Percentiles rank a stretch among this genome's conserved stretches.
phyloP scores from a whole-genome alignment of 2,329 filamentous ascomycete species.

The Colletotrichum agaves region DNA sequence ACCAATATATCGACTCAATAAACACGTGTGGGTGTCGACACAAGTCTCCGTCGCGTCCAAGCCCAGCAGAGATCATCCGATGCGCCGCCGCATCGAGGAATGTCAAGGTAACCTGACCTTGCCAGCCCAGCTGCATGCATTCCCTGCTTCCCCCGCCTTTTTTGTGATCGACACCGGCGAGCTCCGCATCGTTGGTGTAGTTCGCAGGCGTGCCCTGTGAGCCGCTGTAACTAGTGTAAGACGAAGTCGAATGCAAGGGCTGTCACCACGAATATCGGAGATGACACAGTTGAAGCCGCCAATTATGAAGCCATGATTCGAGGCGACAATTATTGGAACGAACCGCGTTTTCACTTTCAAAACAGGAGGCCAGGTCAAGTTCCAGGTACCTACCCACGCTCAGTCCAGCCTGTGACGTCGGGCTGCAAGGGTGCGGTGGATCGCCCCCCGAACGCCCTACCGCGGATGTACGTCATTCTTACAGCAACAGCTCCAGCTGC shows the following conservation, averaged over 20 bases:
- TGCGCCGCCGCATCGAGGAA: neutral
- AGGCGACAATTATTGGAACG: no score
- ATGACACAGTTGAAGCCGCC: neutral
- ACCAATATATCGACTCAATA: no score
- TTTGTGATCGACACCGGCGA: neutral
- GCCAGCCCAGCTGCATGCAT: conserved; percentile 11
- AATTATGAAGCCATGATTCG: no score
- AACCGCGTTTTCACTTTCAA: no score
- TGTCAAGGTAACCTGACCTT: neutral
- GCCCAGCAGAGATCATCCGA: neutral
- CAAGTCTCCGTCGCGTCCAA: neutral
- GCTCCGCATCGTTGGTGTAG: neutral
- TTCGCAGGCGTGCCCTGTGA: neutral
- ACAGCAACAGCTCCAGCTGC: conserved; percentile 20
- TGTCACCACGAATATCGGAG: neutral
- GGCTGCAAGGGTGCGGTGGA: conserved; percentile 19
- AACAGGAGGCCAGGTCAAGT: no score
- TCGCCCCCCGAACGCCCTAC: conserved; percentile 1
- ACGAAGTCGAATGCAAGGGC: neutral
- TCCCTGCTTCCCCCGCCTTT: conserved; percentile 3
- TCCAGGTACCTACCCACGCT: neutral
- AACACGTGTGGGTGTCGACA: no score
- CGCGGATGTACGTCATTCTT: conserved; percentile 30
- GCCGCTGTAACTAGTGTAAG: no score
- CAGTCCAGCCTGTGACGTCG: conserved; percentile 27